Evolutionary conservation across 2,329 filamentous ascomycete species (phyloP).

Genomic region (Thelonectria discophora): DNA sequence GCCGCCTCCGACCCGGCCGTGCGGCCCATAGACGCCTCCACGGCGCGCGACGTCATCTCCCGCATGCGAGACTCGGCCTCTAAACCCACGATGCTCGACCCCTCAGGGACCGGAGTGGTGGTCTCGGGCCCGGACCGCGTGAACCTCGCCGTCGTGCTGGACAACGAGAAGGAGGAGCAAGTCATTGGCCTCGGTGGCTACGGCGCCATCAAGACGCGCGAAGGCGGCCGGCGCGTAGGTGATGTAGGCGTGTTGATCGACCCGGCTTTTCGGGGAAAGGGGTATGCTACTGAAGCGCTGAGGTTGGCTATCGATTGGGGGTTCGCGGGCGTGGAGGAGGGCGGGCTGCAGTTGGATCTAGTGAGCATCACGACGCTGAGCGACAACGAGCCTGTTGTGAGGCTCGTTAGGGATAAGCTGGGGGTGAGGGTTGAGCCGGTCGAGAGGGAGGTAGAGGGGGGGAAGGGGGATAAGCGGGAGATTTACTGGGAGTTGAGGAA

Average conservation of each 20-base stretch:
- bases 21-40: constrained; percentile 12
- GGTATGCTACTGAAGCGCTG: constrained; percentile 18
- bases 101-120: constrained; percentile 5
- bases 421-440: background rate
- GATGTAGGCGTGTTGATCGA: constrained; percentile 19
- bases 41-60: constrained; percentile 4
- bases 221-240: constrained; percentile 1
- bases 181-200: constrained; percentile 20
- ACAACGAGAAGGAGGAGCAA: no score
- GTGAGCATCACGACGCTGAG: constrained; percentile 15
- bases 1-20: constrained; percentile 15
- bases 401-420: constrained; percentile 14
- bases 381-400: constrained; percentile 12
- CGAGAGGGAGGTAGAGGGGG: constrained; percentile 2
- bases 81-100: constrained; percentile 4
- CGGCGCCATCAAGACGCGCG: constrained; percentile 18
- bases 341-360: constrained; percentile 13
- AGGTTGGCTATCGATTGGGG: constrained; percentile 19
- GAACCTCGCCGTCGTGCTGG: constrained; percentile 14
- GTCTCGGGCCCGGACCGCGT: constrained; percentile 13
- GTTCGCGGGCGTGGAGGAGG: constrained; percentile 5
- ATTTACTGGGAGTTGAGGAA: constrained; percentile 21
- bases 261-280: constrained; percentile 15
- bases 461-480: constrained; percentile 12
- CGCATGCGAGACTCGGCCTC: constrained; percentile 18